Evolutionary conservation across 352 stramenopile genomes (phyloP), one percentile per base, ranked within the genome.

Genomic region (Aphanomyces astaci): DNA sequence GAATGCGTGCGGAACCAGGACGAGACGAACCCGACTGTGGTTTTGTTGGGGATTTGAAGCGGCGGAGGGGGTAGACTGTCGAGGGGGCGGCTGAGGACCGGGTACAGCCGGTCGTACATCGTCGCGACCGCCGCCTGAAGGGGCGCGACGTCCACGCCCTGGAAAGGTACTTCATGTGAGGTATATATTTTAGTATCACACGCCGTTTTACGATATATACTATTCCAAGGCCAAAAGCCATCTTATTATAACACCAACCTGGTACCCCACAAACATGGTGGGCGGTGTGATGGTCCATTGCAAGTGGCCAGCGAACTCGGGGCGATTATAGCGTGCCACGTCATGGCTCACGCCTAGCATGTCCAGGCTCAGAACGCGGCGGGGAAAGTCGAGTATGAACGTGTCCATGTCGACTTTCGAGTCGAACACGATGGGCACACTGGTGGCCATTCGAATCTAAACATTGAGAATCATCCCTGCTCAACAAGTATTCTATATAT

Each of bases 191-290:
- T n/a, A n/a, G n/a, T n/a, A n/a, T n/a, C n/a, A n/a, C n/a, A n/a
- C n/a, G n/a, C n/a, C n/a, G n/a, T n/a, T n/a, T n/a, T n/a, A n/a
- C n/a, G n/a, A n/a, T n/a, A n/a, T n/a, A n/a, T n/a, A n/a, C n/a
- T n/a, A n/a, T n/a, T n/a, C n/a, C n/a, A n/a, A n/a, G n/a, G n/a
- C n/a, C n/a, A n/a, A n/a, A n/a, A n/a, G n/a, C n/a, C n/a, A n/a
- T n/a, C n/a, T n/a, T n/a, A n/a, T n/a, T n/a, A n/a, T n/a, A n/a
- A n/a, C n/a, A n/a, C n/a, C n/a, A 70, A 82, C 81, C 75, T 87
- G 81, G 54, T 87, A 89, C 17, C 81, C 81, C 25, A 86, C 76
- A 56, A 89, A 78, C 81, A 89, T 89, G 0, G 81, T 85, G 17
- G 79, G 59, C 10, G 79, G 81, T 1, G 81, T 89, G 65, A 89